Percentiles rank a stretch among this genome's conserved stretches.
phyloP scores from a whole-genome alignment of 208 protist species.

The Acanthamoeba rhysodes region DNA sequence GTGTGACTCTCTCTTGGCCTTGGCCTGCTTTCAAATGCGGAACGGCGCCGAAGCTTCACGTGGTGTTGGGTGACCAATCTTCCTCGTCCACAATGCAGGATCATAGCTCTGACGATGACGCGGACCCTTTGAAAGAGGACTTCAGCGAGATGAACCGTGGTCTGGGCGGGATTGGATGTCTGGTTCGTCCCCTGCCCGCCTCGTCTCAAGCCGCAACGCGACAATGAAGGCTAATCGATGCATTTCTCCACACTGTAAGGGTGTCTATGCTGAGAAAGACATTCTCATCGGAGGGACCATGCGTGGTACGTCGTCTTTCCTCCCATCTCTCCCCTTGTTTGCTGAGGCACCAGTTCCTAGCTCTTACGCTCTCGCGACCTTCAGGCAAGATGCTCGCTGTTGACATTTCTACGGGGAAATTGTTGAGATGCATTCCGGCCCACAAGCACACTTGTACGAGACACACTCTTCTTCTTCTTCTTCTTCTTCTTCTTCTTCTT shows the following conservation, averaged over 20 bases:
- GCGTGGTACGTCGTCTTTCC: not conserved
- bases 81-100: not conserved
- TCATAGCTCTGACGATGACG: not conserved
- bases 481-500: not conserved
- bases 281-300: constrained; percentile 36
- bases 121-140: not conserved
- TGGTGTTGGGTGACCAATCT: not conserved
- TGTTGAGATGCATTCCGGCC: constrained; percentile 31
- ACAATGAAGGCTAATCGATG: not conserved
- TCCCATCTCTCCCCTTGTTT: not conserved
- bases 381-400: constrained; percentile 27
- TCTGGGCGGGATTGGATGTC: constrained; percentile 24
- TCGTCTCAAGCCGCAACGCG: not conserved
- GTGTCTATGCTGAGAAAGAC: constrained; percentile 24
- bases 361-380: not conserved
- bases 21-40: not conserved
- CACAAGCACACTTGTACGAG: constrained; percentile 11
- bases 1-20: not conserved
- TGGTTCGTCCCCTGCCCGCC: constrained; percentile 30
- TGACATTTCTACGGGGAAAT: not conserved
- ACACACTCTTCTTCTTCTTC: not conserved
- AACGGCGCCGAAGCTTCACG: not conserved
- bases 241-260: not conserved
- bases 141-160: not conserved
- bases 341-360: not conserved